Conservation (phyloP, 2,329 filamentous ascomycete species). For the Stylonectria norvegica region DNA sequence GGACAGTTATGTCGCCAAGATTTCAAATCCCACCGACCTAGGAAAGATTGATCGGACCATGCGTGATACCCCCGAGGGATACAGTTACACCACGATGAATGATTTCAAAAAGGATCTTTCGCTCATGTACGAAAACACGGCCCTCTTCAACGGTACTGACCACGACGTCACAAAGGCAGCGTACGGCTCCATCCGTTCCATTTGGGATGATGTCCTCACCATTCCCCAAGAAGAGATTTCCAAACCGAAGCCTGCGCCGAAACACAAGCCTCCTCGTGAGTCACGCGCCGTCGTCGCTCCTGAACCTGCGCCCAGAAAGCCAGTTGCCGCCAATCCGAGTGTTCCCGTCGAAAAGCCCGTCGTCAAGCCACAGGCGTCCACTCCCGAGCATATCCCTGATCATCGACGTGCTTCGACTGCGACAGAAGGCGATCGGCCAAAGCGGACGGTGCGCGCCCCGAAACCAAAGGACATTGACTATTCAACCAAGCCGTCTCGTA, state of each 20-base stretch:
- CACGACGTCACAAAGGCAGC: conserved; percentile 67
- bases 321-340: conserved; percentile 24
- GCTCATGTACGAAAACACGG: conserved; percentile 74
- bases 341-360: conserved; percentile 8
- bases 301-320: conserved; percentile 27
- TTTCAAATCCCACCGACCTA: conserved; percentile 82
- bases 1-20: conserved; percentile 63
- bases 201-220: conserved; percentile 45
- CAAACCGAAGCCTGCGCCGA: conserved; percentile 51
- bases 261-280: conserved; percentile 37
- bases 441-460: conserved; percentile 89
- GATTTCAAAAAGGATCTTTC: conserved; percentile 72
- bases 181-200: conserved; percentile 52
- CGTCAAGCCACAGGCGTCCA: not conserved
- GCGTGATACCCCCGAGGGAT: conserved; percentile 55
- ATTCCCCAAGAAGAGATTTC: conserved; percentile 52
- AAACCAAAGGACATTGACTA: conserved; percentile 92
- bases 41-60: conserved; percentile 77
- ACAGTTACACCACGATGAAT: conserved; percentile 66
- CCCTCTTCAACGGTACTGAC: conserved; percentile 75
- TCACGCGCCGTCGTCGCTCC: conserved; percentile 26
- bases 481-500: conserved; percentile 68
- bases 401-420: conserved; percentile 75
- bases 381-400: conserved; percentile 20
- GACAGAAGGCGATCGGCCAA: conserved; percentile 74